Base-by-base conservation (phyloP, 208 protist genomes). In the Trypanosoma avium region DNA sequence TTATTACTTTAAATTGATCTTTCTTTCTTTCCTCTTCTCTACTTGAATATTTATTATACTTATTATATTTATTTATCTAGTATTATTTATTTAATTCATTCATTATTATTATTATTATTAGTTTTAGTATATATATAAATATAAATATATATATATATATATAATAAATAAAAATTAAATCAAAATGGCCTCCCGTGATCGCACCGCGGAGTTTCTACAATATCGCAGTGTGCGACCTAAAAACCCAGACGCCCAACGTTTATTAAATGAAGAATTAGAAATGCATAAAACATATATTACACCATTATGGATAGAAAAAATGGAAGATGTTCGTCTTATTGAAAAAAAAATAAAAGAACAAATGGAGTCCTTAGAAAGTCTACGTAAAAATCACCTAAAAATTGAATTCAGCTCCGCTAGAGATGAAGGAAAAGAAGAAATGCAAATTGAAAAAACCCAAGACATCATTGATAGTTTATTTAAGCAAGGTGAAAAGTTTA, bases 361-460 rank as follows among this genome's bases (percentile, higher is more conserved):
- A 40, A 92, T 94, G 91, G 42, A 58, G 4, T 42, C 57, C 13
- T 80, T 96, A 9, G 87, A 96, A 52, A 73, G 73, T 38, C 68
- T 93, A 45, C 88, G 85, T 38, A 86, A 82, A 58, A 76, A 86
- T 40, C 87, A 96, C 65, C 75, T 96, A 26, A 94, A 94, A 60
- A 88, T 96, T 21, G 86, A 90, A 56, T 96, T 96, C 67, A 92
- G 91, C 72, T 86, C 86, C 33, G 73, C 76, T 0, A 79, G 91
- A 9, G 88, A 96, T 59, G 87, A 94, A 62, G 60, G 71, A 12
- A 67, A 79, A 35, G 91, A 96, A 64, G 84, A 96, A 49, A 74
- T 82, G 13, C 52, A 82, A 48, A 96, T 96, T 61, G 91, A 96
- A 27, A 65, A 68, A 30, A 59, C 71, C 13, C 88, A 92, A 69